A percentile compares a stretch with the other conserved stretches of the same genome.
These are phyloP conservation scores for Fragaria ananassa DNA, from an alignment of 306 rosid species.

Conservation along the genomic window DNA sequence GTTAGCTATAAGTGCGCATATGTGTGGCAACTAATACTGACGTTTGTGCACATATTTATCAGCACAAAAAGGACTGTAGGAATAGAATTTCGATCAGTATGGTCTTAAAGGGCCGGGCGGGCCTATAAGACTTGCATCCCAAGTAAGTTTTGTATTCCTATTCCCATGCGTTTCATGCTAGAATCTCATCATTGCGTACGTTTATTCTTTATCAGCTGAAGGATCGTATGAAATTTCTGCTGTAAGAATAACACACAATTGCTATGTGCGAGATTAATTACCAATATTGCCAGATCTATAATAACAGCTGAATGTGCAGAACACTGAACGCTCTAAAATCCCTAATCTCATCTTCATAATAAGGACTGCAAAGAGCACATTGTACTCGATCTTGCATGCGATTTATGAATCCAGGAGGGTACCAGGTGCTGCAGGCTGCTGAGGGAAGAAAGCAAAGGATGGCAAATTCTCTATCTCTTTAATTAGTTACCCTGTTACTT, in stretches of 20 bases:
- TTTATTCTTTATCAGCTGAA: background rate
- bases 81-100: background rate
- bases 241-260: background rate
- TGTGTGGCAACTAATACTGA: background rate
- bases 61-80: background rate
- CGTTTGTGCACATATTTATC: background rate
- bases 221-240: background rate
- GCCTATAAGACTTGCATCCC: background rate
- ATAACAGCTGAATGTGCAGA: no score
- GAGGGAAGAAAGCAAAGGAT: background rate
- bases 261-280: background rate
- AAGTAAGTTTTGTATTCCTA: background rate
- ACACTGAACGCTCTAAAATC: background rate
- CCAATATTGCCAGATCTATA: background rate
- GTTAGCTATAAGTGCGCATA: background rate
- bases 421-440: background rate
- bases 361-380: background rate
- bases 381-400: background rate
- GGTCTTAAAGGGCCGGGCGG: background rate
- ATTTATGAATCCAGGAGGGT: background rate
- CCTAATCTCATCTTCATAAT: background rate
- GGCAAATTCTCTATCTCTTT: background rate
- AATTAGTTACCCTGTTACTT: background rate
- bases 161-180: background rate
- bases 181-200: background rate